Evolutionary conservation across 345 rosid species (phyloP).

Genomic region (Hypericum perforatum): DNA sequence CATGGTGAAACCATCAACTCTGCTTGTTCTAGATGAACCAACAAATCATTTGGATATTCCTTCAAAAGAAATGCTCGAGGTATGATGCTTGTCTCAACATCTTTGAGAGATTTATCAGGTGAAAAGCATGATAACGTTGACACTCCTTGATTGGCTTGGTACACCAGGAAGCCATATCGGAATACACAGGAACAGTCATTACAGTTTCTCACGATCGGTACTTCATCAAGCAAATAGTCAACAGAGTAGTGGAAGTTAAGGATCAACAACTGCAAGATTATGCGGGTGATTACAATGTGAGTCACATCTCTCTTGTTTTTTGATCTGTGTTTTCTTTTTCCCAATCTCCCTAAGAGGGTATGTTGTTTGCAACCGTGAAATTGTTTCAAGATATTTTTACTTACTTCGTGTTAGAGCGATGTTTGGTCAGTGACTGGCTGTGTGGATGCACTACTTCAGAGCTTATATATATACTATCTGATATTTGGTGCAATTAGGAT

Average conservation of each 20-base stretch:
- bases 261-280: conserved; percentile 63
- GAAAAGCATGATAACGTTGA: not conserved
- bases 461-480: too few relatives aligned
- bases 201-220: conserved; percentile 86
- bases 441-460: too few relatives aligned
- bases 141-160: conserved; percentile 3
- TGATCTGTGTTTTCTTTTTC: too few relatives aligned
- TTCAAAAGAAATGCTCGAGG: conserved; percentile 99
- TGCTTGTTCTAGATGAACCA: conserved; percentile 84
- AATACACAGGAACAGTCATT: conserved; percentile 75
- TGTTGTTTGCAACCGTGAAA: too few relatives aligned
- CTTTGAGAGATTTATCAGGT: not conserved
- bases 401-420: too few relatives aligned
- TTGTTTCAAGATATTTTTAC: too few relatives aligned
- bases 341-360: too few relatives aligned
- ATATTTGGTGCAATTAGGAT: too few relatives aligned
- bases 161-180: conserved; percentile 79
- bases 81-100: conserved; percentile 14
- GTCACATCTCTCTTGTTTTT: not conserved
- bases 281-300: conserved; percentile 80
- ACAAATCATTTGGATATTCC: conserved; percentile 96
- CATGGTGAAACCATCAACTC: conserved; percentile 86
- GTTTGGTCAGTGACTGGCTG: too few relatives aligned
- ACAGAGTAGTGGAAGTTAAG: conserved; percentile 82
- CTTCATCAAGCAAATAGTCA: conserved; percentile 90